phyloP scores from a whole-genome alignment of 306 rosid species.

The Luffa acutangula region DNA sequence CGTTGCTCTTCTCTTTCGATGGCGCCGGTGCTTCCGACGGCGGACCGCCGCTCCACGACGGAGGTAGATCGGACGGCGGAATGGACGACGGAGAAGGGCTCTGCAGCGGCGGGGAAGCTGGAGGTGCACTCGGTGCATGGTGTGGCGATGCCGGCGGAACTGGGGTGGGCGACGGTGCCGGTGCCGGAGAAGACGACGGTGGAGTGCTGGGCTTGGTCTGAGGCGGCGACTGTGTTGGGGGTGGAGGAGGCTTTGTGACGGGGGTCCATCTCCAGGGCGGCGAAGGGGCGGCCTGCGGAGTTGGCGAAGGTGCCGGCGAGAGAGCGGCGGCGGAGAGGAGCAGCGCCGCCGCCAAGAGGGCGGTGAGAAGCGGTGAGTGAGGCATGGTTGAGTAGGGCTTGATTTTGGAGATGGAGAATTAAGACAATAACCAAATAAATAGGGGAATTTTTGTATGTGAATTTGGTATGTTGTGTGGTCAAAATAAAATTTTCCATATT shows the following conservation, averaged over 20 bases:
- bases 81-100: neutral
- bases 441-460: neutral
- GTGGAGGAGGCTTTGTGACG: neutral
- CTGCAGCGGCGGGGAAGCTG: neutral
- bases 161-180: neutral
- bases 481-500: too few species aligned
- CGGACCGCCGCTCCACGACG: neutral
- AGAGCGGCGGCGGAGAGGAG: neutral
- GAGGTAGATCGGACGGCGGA: neutral
- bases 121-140: neutral
- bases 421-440: neutral
- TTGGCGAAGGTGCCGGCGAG: neutral
- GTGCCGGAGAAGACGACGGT: neutral
- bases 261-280: slow-evolving; percentile 1
- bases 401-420: neutral
- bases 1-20: neutral
- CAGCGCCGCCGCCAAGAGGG: neutral
- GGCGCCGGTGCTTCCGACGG: neutral
- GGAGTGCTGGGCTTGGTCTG: neutral
- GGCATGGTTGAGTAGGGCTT: neutral
- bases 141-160: neutral
- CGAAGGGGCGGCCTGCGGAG: neutral
- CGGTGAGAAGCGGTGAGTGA: neutral
- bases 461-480: too few species aligned
- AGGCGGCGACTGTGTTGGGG: neutral